Percentiles rank a stretch among this genome's conserved stretches.
These are phyloP conservation scores for Ophidiomyces ophidiicola DNA, from an alignment of 2,329 filamentous ascomycete species.

Conservation along the genomic window DNA sequence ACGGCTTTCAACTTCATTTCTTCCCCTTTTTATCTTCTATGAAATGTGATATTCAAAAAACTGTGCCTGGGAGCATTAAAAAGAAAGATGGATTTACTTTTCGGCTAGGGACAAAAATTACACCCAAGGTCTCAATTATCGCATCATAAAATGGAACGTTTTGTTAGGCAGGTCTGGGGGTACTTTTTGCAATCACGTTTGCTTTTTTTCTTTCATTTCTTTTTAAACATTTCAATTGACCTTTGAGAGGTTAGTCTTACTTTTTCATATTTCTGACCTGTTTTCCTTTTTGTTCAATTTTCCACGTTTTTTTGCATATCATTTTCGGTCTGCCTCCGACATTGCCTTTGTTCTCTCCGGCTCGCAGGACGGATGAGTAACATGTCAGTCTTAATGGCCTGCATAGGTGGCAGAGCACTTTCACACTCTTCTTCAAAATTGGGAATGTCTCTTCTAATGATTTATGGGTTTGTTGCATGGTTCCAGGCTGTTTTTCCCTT, in stretches of 20 bases:
- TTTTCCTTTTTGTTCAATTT: too few species aligned
- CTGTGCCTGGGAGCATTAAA: neutral
- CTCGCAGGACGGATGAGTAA: too few species aligned
- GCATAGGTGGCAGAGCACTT: too few species aligned
- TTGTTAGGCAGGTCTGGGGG: constrained; percentile 2
- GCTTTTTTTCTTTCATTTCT: constrained; percentile 2
- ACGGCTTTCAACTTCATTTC: constrained; percentile 1
- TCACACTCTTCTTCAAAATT: constrained; percentile 1
- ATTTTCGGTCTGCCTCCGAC: too few species aligned
- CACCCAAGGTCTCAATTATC: constrained; percentile 8
- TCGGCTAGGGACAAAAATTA: neutral
- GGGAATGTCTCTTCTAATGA: constrained; percentile 4
- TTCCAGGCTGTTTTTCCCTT: constrained; percentile 1
- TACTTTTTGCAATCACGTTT: too few species aligned
- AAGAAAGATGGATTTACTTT: neutral
- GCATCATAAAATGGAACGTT: constrained; percentile 8
- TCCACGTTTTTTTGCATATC: too few species aligned
- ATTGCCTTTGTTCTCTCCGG: too few species aligned
- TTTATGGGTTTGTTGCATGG: constrained; percentile 3
- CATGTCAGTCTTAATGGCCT: too few species aligned
- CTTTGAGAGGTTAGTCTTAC: constrained; percentile 2
- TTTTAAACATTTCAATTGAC: constrained; percentile 5
- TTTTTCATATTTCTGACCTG: constrained; percentile 4
- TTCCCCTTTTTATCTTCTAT: neutral
- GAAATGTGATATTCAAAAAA: neutral